Evolutionary conservation across 228 moss, liverwort and hornwort species (phyloP).

Genomic region (Sphagnum magellanicum): DNA sequence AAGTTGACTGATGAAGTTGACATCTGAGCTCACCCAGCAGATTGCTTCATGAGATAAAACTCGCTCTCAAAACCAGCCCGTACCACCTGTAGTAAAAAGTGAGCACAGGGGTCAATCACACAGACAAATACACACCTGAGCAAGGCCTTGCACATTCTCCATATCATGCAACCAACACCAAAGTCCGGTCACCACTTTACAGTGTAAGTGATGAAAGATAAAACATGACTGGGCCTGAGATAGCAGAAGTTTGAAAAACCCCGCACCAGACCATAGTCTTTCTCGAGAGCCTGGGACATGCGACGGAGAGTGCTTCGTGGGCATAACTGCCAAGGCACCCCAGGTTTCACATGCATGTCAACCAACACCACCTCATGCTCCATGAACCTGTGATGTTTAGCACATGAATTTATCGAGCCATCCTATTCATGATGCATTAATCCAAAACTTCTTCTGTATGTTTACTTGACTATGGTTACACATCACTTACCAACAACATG

Average conservation of each 20-base stretch:
- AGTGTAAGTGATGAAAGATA: too few species aligned
- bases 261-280: slow-evolving; percentile 80
- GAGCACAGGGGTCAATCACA: too few species aligned
- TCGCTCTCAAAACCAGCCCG: slow-evolving; percentile 93
- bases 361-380: slow-evolving; percentile 78
- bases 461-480: not conserved
- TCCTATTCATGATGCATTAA: not conserved
- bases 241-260: not conserved
- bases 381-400: slow-evolving; percentile 30
- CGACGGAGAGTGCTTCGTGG: slow-evolving; percentile 80
- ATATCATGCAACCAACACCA: too few species aligned
- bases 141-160: too few species aligned
- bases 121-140: too few species aligned
- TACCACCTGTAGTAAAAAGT: slow-evolving; percentile 36
- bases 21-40: slow-evolving; percentile 28
- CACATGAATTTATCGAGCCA: not conserved
- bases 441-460: not conserved
- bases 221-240: too few species aligned
- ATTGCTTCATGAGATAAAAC: slow-evolving; percentile 74
- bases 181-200: too few species aligned
- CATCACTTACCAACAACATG: not conserved
- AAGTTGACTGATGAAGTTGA: too few species aligned
- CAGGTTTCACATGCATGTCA: slow-evolving; percentile 85
- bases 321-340: slow-evolving; percentile 77
- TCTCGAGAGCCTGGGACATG: slow-evolving; percentile 43